Evolutionary conservation across 495 filamentous ascomycete species (phyloP).

Genomic region (Hapsidospora chrysogenum): DNA sequence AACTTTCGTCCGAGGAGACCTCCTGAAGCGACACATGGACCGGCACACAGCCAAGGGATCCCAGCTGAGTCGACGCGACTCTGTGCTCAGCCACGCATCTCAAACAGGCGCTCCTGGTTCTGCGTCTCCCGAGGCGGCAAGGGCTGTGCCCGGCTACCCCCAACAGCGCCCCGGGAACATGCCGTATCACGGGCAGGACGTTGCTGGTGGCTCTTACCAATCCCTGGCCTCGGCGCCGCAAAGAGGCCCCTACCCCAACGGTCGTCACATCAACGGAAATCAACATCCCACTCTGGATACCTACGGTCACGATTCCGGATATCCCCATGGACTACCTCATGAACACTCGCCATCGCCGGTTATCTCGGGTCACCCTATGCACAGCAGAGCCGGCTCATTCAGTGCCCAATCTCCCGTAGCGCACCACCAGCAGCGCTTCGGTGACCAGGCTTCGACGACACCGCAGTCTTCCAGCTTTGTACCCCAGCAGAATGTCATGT

Average conservation of each 20-base stretch:
- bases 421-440: slow-evolving; percentile 30
- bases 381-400: not conserved
- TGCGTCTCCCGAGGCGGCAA: slow-evolving; percentile 28
- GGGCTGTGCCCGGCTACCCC: slow-evolving; percentile 9
- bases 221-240: slow-evolving; percentile 31
- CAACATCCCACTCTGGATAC: slow-evolving; percentile 13
- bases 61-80: slow-evolving; percentile 82
- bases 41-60: slow-evolving; percentile 93
- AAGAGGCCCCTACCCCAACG: slow-evolving; percentile 21
- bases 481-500: slow-evolving; percentile 31
- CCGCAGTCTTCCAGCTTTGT: slow-evolving; percentile 30
- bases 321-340: not conserved
- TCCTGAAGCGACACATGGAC: slow-evolving; percentile 85
- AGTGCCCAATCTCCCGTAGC: slow-evolving; percentile 14
- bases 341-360: not conserved
- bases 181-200: slow-evolving; percentile 35
- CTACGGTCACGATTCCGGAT: slow-evolving; percentile 15
- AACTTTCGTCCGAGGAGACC: slow-evolving; percentile 84
- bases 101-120: slow-evolving; percentile 25
- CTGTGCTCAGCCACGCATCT: slow-evolving; percentile 40
- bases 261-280: slow-evolving; percentile 20
- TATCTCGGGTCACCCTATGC: not conserved
- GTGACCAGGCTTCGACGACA: slow-evolving; percentile 23
- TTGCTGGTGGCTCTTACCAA: slow-evolving; percentile 28
- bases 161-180: slow-evolving; percentile 28